Base-by-base conservation (phyloP, 441 rosid species). In the Dalechampia spathulata region DNA sequence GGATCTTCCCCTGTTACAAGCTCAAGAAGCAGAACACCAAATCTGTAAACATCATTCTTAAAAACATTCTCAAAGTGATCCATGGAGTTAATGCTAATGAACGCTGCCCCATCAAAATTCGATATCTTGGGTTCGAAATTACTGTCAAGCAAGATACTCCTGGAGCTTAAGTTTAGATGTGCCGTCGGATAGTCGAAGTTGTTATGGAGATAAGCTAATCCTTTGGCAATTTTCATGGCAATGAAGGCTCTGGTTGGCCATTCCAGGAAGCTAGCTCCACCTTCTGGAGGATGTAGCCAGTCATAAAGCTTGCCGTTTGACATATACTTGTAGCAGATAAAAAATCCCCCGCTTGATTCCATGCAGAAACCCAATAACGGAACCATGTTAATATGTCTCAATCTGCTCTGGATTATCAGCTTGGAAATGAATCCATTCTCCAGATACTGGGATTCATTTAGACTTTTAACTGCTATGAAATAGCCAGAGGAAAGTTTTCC, bases 331-430 rank as follows among this genome's bases (percentile, higher is more conserved):
- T 65, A 38, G 38, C 38, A 57, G 11, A 52, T 38, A 28, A 65
- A 16, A 23, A 57, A 44, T 45, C 39, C 52, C n/a, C 43, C 45
- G 2, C 5, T 26, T 15, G 47, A 37, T 32, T 58, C 41, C 14
- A 45, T 50, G 23, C 63, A 58, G 32, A 65, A 65, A 6, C 69
- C 69, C 1, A 58, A 1, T 13, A 65, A 7, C 3, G 69, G 63
- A 15, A 65, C 52, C 12, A 58, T 26, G 54, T 57, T 65, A 3
- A n/a, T 39, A 20, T 59, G 63, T 17, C 21, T 59, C 12, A 37
- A 7, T 19, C 7, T 12, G 13, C 55, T 36, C 16, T 37, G 19
- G 8, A 34, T 37, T 53, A 36, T 38, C 23, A 59, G 6, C 39
- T 38, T 30, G 15, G 55, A 59, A 19, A 59, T 48, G 54, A 38